Base-by-base conservation (phyloP, 805 yeast genomes). In the Danielozyma ontarioensis region DNA sequence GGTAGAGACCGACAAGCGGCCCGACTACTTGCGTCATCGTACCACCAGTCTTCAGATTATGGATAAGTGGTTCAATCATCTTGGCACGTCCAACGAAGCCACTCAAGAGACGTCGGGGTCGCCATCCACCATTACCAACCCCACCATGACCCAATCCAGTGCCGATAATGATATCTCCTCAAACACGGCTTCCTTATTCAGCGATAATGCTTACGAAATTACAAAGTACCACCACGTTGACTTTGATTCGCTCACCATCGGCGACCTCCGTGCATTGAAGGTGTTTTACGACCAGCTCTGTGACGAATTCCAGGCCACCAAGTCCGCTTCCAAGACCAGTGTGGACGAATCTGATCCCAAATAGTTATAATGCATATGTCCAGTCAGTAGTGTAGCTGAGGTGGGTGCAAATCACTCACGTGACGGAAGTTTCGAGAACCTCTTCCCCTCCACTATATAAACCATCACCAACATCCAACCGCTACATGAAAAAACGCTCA, bases 51-150 rank as follows among this genome's bases (percentile, higher is more conserved):
- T 62, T 15, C 71, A 64, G 36, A 51, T 65, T 13, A 62, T 65
- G 65, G 72, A 65, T 38, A 61, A 55, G 38, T 65, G 70, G 70
- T 62, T 65, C 37, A 60, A 53, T 40, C 64, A 62, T 41, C 40
- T 65, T 7, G 36, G 40, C 5, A 39, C 36, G 5, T n/a, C n/a
- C n/a, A n/a, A n/a, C n/a, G n/a, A n/a, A 33, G 27, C 12, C 39
- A 32, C 27, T 34, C 28, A 15, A 17, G 33, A n/a, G 31, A 14
- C 21, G 13, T 27, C 28, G 21, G 21, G 31, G 15, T 15, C 13
- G 21, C 17, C 28, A 27, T 25, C 31, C 24, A 27, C 37, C 24
- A 33, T 21, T 34, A 35, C 26, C 44, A 25, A 23, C 25, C 32
- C 15, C 31, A 29, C 31, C 13, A 22, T 13, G 37, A 32, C 26